Evolutionary conservation across 2,329 filamentous ascomycete species (phyloP), one percentile per base, ranked within the genome.

Genomic region (Lizonia empirigonia): DNA sequence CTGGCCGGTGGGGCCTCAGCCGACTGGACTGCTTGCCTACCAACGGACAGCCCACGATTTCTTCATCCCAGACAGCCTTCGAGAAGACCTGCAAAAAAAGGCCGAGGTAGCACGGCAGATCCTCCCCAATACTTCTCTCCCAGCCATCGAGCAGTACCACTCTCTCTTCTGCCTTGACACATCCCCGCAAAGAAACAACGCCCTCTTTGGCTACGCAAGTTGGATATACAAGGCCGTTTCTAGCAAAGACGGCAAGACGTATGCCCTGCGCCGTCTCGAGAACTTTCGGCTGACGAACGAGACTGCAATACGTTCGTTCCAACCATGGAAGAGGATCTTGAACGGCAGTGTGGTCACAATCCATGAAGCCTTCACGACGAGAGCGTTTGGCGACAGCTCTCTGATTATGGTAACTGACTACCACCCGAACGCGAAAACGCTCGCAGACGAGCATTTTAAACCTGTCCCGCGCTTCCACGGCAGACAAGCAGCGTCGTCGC

Each of bases 151-250:
- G 65, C 87, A 91, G 64, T 97, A 94, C 69, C 92, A 97, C 73
- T 95, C 91, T 4, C 81, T 99, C 9, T 91, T 97, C 7, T 90
- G 93, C 4, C 78, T 99, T 34, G 92, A 97, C 72, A 89, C 87
- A 7, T 88, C 82, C 40, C 85, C 90, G 54, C 85, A 91, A 59
- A 92, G 91, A 71, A 91, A 87, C 60, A 83, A 86, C 4, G 82
- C 84, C 10, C 84, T 89, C 13, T 97, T 97, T 73, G 91, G 91
- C 22, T 96, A 91, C 66, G 85, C 88, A 5, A 96, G 88, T 63
- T 97, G 92, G 91, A 85, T 96, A 0, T 99, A 97, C 78, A 97
- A 97, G 76, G 93, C 92, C 7, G 86, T 88, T 19, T 96, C 91
- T 6, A 87, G 84, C 72, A 94, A 94, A 69, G 93, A 93, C 63